A percentile compares a stretch with the other conserved stretches of the same genome.
These are phyloP conservation scores for Rhexocercosporidium sp. DNA, from an alignment of 2,329 filamentous ascomycete genomes.

Conservation along the genomic window DNA sequence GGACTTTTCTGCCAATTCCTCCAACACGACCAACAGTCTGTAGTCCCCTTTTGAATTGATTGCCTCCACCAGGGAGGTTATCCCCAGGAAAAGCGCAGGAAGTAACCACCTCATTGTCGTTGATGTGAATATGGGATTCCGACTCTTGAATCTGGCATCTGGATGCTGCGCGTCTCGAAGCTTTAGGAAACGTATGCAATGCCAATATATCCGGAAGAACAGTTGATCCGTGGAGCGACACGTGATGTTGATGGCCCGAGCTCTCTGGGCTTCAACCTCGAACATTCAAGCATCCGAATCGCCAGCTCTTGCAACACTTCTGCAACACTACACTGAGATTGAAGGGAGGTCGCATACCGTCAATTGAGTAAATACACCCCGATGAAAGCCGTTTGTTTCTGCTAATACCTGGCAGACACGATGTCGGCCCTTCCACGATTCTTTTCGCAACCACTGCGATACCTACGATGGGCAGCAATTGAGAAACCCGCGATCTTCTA, in stretches of 20 bases:
- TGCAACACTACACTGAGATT: constrained; percentile 23
- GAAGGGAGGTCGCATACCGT: constrained; percentile 24
- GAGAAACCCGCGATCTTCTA: constrained; percentile 93
- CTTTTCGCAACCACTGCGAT: constrained; percentile 82
- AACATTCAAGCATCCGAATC: constrained; percentile 16
- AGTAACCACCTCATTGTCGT: constrained; percentile 73
- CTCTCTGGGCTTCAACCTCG: constrained; percentile 26
- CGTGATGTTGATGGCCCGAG: constrained; percentile 26
- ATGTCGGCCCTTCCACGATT: constrained; percentile 78
- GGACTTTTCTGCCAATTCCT: constrained; percentile 80
- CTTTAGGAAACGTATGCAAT: constrained; percentile 45
- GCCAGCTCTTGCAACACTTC: constrained; percentile 21
- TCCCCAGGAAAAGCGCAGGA: constrained; percentile 70
- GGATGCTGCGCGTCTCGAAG: constrained; percentile 33
- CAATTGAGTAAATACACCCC: constrained; percentile 43
- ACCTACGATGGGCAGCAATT: constrained; percentile 86
- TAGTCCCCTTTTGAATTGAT: constrained; percentile 75
- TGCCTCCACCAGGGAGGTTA: constrained; percentile 72
- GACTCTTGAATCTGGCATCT: constrained; percentile 12
- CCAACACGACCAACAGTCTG: constrained; percentile 83
- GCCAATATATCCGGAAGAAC: constrained; percentile 34
- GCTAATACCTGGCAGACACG: constrained; percentile 41
- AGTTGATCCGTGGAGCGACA: constrained; percentile 24
- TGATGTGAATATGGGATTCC: constrained; percentile 33
- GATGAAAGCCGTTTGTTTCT: background rate